phyloP scores from a whole-genome alignment of 2,329 filamentous ascomycete species.

The Grosmannia clavigera region DNA sequence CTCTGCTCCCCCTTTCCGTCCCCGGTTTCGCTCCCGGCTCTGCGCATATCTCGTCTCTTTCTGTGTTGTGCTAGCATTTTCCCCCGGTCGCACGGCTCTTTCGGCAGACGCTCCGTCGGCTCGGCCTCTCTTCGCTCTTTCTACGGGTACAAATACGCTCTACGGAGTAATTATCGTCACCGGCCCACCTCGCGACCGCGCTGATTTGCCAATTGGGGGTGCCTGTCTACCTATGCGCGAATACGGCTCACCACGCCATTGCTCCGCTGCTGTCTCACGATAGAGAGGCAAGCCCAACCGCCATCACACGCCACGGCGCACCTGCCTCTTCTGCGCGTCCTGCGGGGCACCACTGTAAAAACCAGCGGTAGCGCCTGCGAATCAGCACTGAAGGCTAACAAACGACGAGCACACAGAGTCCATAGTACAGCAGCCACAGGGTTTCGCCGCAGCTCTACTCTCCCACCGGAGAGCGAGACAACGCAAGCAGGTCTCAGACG shows the following conservation, averaged over 20 bases:
- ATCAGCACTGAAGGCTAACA: background rate
- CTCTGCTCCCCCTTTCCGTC: too few species aligned
- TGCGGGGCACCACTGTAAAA: background rate
- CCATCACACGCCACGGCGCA: too few species aligned
- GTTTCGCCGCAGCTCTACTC: background rate
- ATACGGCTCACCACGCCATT: background rate
- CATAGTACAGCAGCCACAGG: background rate
- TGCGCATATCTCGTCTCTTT: too few species aligned
- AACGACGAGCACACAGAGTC: too few species aligned
- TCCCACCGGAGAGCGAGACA: background rate
- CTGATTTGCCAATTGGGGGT: conserved; percentile 5
- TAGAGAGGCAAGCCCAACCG: background rate
- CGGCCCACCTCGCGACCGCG: conserved; percentile 2
- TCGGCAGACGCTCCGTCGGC: background rate
- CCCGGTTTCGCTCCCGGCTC: too few species aligned
- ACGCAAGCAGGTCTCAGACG: background rate
- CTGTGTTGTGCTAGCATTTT: too few species aligned
- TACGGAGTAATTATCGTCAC: background rate
- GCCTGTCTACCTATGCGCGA: background rate
- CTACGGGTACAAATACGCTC: background rate
- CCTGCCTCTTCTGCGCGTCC: too few species aligned
- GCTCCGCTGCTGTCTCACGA: background rate
- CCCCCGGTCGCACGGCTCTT: background rate
- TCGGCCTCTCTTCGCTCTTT: conserved; percentile 10
- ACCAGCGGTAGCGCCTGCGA: background rate